Base-by-base conservation (phyloP, 192 early-diverging fungal species). In the Coemansia sp. region DNA sequence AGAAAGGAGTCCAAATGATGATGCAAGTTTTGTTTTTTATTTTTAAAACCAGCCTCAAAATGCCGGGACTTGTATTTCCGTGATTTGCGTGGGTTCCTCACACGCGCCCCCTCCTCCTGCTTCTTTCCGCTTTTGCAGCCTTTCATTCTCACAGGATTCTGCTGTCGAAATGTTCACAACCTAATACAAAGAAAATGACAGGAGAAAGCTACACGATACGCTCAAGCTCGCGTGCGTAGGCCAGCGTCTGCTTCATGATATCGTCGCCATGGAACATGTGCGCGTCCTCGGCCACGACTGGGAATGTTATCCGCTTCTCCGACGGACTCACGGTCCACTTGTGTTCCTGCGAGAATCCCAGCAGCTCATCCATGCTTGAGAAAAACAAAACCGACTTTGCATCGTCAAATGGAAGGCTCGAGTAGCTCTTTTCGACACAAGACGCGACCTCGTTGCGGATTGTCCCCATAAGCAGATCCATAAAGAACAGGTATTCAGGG, bases 391-490 rank as follows among this genome's bases (percentile, higher is more conserved):
- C 80, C n/a, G 94, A 95, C 51, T 90, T 90, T 64, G 96, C 96
- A 70, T 99, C 96, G 37, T 85, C 76, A 46, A 98, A 67, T 40
- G 95, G 94, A 40, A 99, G 85, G 57, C 77, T 86, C 7, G 82
- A 74, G 83, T 99, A 99, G 46, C 95, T 94, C 77, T 95, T 97
- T 77, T 99, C 96, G 71, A 88, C 92, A 72, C 97, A 98, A 71
- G 91, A 91, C 7, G 94, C 95, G 76, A 99, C 98, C 69, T 98
- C 95, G 64, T 93, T 91, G 76, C 97, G 87, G 69, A 98, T 96
- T 5, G 95, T 98, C 37, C 83, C 82, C 84, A 98, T 94, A 69
- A 99, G 82, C 65, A 97, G 95, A 68, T 98, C 94, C 67, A 95
- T 90, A 72, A 98, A 98, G 72, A 98, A 94, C 64, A 89, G 65